Conservation (phyloP, 345 rosid genomes). For the Crucihimalaya himalaica region DNA sequence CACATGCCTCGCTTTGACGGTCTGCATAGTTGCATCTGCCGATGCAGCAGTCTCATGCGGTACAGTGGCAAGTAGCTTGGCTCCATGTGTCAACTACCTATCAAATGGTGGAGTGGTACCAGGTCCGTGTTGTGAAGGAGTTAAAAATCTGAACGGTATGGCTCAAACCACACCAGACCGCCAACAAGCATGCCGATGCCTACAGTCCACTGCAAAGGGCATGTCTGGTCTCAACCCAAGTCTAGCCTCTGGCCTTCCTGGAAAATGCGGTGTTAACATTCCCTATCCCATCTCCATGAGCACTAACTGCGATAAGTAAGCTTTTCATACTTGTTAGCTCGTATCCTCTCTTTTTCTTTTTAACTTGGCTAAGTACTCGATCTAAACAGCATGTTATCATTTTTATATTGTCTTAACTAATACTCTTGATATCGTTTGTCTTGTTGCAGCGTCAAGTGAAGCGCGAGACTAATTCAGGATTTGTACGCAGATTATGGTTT, state of each 20-base stretch:
- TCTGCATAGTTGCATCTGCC: slow-evolving; percentile 13
- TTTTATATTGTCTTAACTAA: not conserved
- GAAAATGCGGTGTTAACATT: slow-evolving; percentile 46
- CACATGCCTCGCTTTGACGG: not conserved
- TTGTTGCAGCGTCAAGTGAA: slow-evolving; percentile 20
- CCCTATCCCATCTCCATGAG: slow-evolving; percentile 54
- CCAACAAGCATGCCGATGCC: slow-evolving; percentile 50
- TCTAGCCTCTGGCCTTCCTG: slow-evolving; percentile 42
- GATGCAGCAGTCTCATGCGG: slow-evolving; percentile 43
- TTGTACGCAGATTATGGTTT: slow-evolving; percentile 12
- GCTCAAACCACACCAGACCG: slow-evolving; percentile 55
- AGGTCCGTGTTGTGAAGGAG: slow-evolving; percentile 46
- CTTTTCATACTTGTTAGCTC: not conserved
- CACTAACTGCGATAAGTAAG: slow-evolving; percentile 50
- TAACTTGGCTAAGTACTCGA: not conserved
- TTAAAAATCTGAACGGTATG: slow-evolving; percentile 30
- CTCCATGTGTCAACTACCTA: slow-evolving; percentile 44
- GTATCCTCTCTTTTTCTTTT: not conserved
- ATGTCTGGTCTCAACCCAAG: slow-evolving; percentile 13
- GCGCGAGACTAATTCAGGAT: not conserved
- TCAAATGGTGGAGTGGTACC: slow-evolving; percentile 8
- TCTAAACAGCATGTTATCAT: not conserved
- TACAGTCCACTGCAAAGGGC: slow-evolving; percentile 25
- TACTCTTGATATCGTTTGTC: not conserved
- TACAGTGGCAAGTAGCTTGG: slow-evolving; percentile 27